A percentile compares a stretch with the other conserved stretches of the same genome.
phyloP scores from a whole-genome alignment of 805 yeast species.

The Starmerella bombicola region DNA sequence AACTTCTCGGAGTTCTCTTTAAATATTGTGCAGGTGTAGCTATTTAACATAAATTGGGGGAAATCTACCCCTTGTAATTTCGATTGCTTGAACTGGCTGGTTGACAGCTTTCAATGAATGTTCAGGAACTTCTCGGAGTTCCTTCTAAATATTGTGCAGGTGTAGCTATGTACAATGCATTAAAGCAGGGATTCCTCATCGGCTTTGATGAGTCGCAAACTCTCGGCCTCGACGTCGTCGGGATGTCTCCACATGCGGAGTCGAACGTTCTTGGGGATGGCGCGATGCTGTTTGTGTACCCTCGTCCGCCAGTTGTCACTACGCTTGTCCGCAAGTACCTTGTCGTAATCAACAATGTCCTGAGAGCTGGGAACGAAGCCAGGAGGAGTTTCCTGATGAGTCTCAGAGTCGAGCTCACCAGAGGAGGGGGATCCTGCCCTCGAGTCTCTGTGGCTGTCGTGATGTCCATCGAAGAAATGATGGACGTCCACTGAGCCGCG shows the following conservation, averaged over 20 bases:
- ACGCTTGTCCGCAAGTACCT: conserved; percentile 33
- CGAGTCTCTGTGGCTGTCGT: too few species aligned
- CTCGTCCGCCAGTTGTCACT: conserved; percentile 48
- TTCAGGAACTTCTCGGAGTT: too few species aligned
- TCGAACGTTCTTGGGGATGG: conserved; percentile 32
- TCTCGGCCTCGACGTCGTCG: conserved; percentile 31
- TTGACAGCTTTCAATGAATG: too few species aligned
- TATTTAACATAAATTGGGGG: too few species aligned
- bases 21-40: too few species aligned
- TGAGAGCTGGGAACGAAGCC: conserved; percentile 20
- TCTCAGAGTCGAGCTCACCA: not conserved
- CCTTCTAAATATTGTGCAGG: not conserved
- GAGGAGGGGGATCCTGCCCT: not conserved
- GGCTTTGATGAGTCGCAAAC: conserved; percentile 16
- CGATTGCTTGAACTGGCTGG: too few species aligned
- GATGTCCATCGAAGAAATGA: not conserved
- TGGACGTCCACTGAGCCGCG: not conserved
- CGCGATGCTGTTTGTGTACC: conserved; percentile 33
- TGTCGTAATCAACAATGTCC: conserved; percentile 24
- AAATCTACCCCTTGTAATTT: not conserved
- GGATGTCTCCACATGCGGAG: conserved; percentile 37
- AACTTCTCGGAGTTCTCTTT: too few species aligned
- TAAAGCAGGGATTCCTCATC: conserved; percentile 1
- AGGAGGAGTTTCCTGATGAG: not conserved
- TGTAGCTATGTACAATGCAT: not conserved